Evolutionary conservation across 768 basidiomycete species (phyloP).

Genomic region (Tricholoma saponaceum): DNA sequence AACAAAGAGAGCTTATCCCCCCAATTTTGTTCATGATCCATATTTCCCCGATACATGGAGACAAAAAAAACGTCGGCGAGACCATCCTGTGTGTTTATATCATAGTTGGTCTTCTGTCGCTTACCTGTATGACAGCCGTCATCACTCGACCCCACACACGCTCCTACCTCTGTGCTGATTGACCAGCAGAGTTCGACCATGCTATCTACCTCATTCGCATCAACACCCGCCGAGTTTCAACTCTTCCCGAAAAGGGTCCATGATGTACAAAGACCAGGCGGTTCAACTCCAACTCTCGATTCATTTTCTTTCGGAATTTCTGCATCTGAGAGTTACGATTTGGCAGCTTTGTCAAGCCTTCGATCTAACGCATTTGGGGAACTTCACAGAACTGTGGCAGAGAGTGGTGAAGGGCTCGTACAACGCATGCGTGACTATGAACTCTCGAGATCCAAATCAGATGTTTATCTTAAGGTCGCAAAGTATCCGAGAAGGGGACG

Average conservation of each 20-base stretch:
- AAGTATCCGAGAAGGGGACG: conserved; percentile 38
- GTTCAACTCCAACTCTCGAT: conserved; percentile 14
- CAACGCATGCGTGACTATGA: conserved; percentile 75
- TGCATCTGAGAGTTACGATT: conserved; percentile 13
- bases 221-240: conserved; percentile 46
- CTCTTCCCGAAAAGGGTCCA: conserved; percentile 30
- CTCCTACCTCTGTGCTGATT: conserved; percentile 10
- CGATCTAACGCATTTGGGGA: conserved; percentile 65
- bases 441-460: conserved; percentile 40
- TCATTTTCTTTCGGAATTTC: conserved; percentile 11
- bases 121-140: conserved; percentile 12
- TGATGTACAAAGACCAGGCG: conserved; percentile 10
- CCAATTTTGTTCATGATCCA: conserved; percentile 23
- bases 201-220: conserved; percentile 30
- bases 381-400: conserved; percentile 55
- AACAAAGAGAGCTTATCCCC: conserved; percentile 47
- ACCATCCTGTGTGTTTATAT: conserved; percentile 41
- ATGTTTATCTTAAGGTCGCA: conserved; percentile 32
- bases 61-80: conserved; percentile 50
- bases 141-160: conserved; percentile 22
- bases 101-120: conserved; percentile 1
- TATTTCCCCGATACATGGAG: conserved; percentile 44
- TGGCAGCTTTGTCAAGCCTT: conserved; percentile 37
- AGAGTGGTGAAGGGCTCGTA: conserved; percentile 65
- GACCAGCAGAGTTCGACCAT: conserved; percentile 12